Evolutionary conservation across 352 stramenopile species (phyloP).

Genomic region (Peronospora destructor): DNA sequence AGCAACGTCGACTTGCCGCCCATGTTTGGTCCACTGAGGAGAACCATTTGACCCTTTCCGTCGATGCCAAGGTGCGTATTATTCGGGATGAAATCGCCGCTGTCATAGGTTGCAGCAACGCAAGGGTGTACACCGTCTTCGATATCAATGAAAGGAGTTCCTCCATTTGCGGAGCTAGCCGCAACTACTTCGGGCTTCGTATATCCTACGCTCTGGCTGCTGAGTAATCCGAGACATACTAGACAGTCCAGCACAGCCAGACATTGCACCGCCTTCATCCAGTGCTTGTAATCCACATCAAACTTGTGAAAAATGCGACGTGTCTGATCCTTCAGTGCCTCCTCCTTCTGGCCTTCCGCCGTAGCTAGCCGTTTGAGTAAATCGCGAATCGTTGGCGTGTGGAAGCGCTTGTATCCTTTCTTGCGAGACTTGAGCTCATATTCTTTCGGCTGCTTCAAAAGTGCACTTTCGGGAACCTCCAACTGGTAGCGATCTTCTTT

Average conservation of each 20-base stretch:
- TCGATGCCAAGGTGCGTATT: conserved; percentile 87
- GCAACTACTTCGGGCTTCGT: conserved; percentile 88
- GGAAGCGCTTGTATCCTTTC: conserved; percentile 91
- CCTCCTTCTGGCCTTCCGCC: conserved; percentile 76
- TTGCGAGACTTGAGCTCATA: conserved; percentile 91
- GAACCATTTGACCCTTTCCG: conserved; percentile 64
- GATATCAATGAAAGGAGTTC: conserved; percentile 82
- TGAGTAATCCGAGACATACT: conserved; percentile 90
- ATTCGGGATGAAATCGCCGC: conserved; percentile 95
- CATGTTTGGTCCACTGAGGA: conserved; percentile 98
- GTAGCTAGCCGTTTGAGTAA: conserved; percentile 64
- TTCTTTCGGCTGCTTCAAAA: conserved; percentile 88
- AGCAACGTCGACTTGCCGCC: conserved; percentile 98
- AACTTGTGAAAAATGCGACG: conserved; percentile 95
- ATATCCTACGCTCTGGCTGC: conserved; percentile 89
- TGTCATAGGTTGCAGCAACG: conserved; percentile 76
- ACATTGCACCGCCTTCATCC: conserved; percentile 90
- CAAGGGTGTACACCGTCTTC: conserved; percentile 93
- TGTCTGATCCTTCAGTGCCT: conserved; percentile 85
- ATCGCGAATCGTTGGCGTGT: conserved; percentile 81
- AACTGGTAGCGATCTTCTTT: conserved; percentile 93
- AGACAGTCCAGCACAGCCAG: conserved; percentile 94
- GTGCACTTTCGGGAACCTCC: conserved; percentile 82
- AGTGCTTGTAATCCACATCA: conserved; percentile 89
- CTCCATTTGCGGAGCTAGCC: conserved; percentile 35